Evolutionary conservation across 345 rosid species (phyloP).

Genomic region (Erysimum cheiranthoides): DNA sequence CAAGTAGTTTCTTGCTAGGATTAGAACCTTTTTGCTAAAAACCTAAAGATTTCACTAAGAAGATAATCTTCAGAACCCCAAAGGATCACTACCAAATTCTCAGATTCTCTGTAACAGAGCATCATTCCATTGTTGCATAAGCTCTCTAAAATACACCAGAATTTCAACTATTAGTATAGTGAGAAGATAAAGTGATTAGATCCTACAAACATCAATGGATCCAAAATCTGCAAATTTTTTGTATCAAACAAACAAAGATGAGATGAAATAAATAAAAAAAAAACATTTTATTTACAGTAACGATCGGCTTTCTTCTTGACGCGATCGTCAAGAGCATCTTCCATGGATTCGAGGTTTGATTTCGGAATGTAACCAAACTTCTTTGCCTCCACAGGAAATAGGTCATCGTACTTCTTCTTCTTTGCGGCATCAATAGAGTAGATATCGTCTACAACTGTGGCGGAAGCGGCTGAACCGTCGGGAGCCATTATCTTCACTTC

Average conservation of each 20-base stretch:
- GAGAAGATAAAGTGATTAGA: constrained; percentile 3
- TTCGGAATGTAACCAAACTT: constrained; percentile 79
- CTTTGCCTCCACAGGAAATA: constrained; percentile 88
- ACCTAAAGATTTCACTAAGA: too few relatives aligned
- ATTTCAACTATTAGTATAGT: too few relatives aligned
- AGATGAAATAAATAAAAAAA: too few relatives aligned
- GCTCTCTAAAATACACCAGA: background rate
- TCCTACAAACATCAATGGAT: constrained; percentile 29
- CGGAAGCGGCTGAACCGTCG: constrained; percentile 31
- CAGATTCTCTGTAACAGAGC: background rate
- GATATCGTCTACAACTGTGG: constrained; percentile 43
- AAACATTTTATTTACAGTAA: constrained; percentile 83
- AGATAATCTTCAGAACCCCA: background rate
- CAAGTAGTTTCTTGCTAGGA: background rate
- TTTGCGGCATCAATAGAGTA: constrained; percentile 92
- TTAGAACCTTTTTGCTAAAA: too few relatives aligned
- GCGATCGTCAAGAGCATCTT: constrained; percentile 91
- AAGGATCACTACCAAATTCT: background rate
- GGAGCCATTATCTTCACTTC: constrained; percentile 32
- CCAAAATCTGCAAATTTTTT: too few relatives aligned
- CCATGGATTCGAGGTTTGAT: constrained; percentile 57
- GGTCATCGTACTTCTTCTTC: constrained; percentile 78
- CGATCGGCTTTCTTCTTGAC: constrained; percentile 97
- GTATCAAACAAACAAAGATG: too few relatives aligned
- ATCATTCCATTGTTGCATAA: background rate